Base-by-base conservation (phyloP, 2,329 filamentous ascomycete species). In the Chalara sp. region DNA sequence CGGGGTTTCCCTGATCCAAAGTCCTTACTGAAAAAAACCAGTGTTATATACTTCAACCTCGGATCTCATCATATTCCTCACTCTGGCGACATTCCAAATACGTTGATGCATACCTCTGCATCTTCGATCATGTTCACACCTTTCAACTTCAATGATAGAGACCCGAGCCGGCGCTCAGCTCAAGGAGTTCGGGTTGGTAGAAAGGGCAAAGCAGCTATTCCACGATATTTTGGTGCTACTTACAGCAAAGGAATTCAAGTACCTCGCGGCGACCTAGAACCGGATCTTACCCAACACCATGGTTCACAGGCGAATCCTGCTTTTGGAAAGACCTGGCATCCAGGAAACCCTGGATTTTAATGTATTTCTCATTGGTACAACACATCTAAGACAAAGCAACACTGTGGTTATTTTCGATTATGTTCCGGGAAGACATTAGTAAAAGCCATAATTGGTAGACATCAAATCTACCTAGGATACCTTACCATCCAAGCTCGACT, bases 61-160 rank as follows among this genome's bases (percentile, higher is more conserved):
- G 78, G 78, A 12, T 80, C 77, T 73, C 76, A 81, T 57, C 78
- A 81, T 58, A 63, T 79, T n/a, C 74, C 78, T 7, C 72, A 77
- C 57, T 74, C 76, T 1, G 71, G 70, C 21, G 76, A 78, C 56
- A 60, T 80, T 10, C 77, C 76, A 13, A 78, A 78, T 57, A 80
- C 77, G 7, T 30, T 55, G 42, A 45, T 46, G 48, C 48, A 50
- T 30, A 50, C 48, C n/a, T 35, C 48, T 46, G 30, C 44, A 8
- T 46, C 44, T 7, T 46, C 44, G 29, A 33, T 37, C 10, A 46
- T 46, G 44, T 46, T 46, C 32, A 46, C 44, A 33, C 44, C 44
- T 32, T 46, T 46, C 29, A 46, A 46, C 32, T 46, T 46, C 44
- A 31, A 46, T 46, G 44, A 37, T 28, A 46, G 44, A 12, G 32